phyloP scores from a whole-genome alignment of 257 asterid species.

The Solanum piurae region DNA sequence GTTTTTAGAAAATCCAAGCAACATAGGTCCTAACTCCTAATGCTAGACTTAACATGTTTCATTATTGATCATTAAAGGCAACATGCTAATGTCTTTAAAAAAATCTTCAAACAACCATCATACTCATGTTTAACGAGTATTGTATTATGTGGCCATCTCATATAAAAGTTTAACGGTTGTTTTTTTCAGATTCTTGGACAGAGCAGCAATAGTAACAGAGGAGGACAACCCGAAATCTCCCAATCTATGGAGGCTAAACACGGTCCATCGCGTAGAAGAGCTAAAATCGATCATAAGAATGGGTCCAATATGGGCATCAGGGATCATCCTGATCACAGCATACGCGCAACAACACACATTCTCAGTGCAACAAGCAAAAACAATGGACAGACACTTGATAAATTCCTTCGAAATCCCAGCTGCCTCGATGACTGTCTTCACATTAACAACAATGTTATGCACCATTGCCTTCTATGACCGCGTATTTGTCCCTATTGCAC shows the following conservation, averaged over 20 bases:
- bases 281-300: conserved; percentile 65
- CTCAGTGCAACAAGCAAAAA: conserved; percentile 70
- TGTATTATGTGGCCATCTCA: not conserved
- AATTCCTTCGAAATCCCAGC: conserved; percentile 57
- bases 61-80: not conserved
- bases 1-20: not conserved
- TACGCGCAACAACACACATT: conserved; percentile 75
- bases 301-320: conserved; percentile 97
- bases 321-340: conserved; percentile 70
- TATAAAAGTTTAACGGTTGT: not conserved
- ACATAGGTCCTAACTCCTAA: not conserved
- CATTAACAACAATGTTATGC: conserved; percentile 49
- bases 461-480: conserved; percentile 61
- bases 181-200: conserved; percentile 55
- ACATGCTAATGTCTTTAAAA: not conserved
- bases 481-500: conserved; percentile 44
- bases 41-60: not conserved
- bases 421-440: conserved; percentile 74
- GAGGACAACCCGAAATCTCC: conserved; percentile 51
- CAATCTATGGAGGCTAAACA: conserved; percentile 52
- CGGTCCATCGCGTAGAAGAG: conserved; percentile 85
- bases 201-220: conserved; percentile 53
- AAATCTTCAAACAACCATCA: not conserved
- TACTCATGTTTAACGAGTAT: not conserved
- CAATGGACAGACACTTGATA: conserved; percentile 68